phyloP scores from a whole-genome alignment of 1,284 basidiomycete genomes.

The Malassezia dermatis region DNA sequence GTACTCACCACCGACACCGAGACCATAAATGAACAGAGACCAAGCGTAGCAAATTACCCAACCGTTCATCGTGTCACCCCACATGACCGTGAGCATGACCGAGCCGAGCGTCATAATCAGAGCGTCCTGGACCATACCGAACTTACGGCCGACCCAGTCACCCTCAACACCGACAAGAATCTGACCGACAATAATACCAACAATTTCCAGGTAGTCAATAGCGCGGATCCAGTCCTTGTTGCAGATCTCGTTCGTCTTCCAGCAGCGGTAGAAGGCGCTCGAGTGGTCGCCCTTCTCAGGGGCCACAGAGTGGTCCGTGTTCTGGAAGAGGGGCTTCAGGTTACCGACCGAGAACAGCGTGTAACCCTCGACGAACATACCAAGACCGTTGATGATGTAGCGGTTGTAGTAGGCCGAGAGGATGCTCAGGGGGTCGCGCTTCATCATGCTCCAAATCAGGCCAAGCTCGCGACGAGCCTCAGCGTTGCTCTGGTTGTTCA shows the following conservation, averaged over 20 bases:
- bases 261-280: constrained; percentile 39
- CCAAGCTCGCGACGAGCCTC: constrained; percentile 51
- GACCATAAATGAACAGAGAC: constrained; percentile 52
- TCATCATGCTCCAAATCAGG: constrained; percentile 52
- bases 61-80: constrained; percentile 53
- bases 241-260: constrained; percentile 44
- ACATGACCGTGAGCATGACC: constrained; percentile 54
- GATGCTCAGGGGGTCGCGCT: constrained; percentile 51
- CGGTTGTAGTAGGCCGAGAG: constrained; percentile 50
- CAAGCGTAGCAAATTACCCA: constrained; percentile 55
- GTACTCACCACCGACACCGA: constrained; percentile 53
- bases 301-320: neutral
- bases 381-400: constrained; percentile 54
- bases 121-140: constrained; percentile 51
- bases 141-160: constrained; percentile 54
- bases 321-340: constrained; percentile 19
- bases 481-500: constrained; percentile 50
- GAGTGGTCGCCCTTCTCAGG: constrained; percentile 17
- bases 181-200: constrained; percentile 55
- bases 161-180: constrained; percentile 54
- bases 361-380: constrained; percentile 53
- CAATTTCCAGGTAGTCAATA: constrained; percentile 51
- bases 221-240: constrained; percentile 51
- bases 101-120: constrained; percentile 50
- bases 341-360: constrained; percentile 55